A percentile compares a stretch with the other conserved stretches of the same genome.
Evolutionary conservation across 2,329 filamentous ascomycete genomes (phyloP).

Genomic region (Stachybotrys echinatus): DNA sequence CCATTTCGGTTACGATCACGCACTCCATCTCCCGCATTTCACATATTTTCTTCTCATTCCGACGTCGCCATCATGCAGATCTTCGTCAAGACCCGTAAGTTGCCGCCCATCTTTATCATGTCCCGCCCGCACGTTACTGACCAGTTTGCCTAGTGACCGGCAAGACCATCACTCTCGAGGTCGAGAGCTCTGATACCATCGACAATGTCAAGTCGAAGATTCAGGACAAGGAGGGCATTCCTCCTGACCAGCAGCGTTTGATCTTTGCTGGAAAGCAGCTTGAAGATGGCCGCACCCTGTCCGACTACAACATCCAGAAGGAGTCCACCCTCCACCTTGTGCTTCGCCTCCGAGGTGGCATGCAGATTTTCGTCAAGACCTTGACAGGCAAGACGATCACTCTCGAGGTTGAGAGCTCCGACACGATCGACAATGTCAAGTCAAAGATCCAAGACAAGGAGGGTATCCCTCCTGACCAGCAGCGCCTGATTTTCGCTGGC

Average conservation of each 20-base stretch:
- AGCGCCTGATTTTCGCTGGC: conserved; percentile 90
- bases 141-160: conserved; percentile 59
- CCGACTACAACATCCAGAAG: conserved; percentile 55
- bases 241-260: conserved; percentile 90
- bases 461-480: conserved; percentile 91
- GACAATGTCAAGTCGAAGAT: conserved; percentile 98
- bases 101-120: conserved; percentile 11
- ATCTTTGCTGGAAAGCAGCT: conserved; percentile 98
- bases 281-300: conserved; percentile 70
- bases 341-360: conserved; percentile 63
- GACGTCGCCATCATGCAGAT: conserved; percentile 73
- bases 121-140: conserved; percentile 11
- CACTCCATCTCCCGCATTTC: conserved; percentile 8
- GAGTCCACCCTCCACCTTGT: conserved; percentile 69
- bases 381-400: conserved; percentile 94
- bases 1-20: background rate
- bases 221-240: conserved; percentile 97
- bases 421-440: conserved; percentile 96
- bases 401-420: conserved; percentile 79
- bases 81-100: conserved; percentile 93
- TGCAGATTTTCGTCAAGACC: conserved; percentile 75
- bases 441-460: conserved; percentile 98
- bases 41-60: conserved; percentile 14
- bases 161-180: conserved; percentile 51
- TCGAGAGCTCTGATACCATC: conserved; percentile 87